Conservation (phyloP, 352 stramenopile genomes). For the Phytopythium oedochilum region DNA sequence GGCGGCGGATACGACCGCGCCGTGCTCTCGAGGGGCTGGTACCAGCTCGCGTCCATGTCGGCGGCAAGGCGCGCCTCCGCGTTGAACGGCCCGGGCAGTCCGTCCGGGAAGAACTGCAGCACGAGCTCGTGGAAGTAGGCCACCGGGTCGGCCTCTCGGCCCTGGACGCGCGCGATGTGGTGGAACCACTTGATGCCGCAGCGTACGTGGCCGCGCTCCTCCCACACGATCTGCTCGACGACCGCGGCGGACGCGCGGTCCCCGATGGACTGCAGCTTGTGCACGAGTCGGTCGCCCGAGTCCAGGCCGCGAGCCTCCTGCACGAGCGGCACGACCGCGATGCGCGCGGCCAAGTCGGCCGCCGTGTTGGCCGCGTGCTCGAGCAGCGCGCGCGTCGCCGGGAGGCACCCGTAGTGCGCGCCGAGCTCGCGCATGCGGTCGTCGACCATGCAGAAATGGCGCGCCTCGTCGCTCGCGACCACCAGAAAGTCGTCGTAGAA, state of each 20-base stretch:
- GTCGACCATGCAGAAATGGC: slow-evolving; percentile 81
- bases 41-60: slow-evolving; percentile 73
- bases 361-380: slow-evolving; percentile 74
- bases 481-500: slow-evolving; percentile 79
- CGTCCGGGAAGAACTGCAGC: slow-evolving; percentile 70
- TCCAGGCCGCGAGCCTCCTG: slow-evolving; percentile 78
- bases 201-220: slow-evolving; percentile 72
- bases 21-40: slow-evolving; percentile 54
- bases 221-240: slow-evolving; percentile 74
- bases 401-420: slow-evolving; percentile 62
- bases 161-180: slow-evolving; percentile 32
- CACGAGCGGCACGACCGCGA: slow-evolving; percentile 77
- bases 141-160: slow-evolving; percentile 35
- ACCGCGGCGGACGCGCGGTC: slow-evolving; percentile 60
- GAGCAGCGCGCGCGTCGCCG: slow-evolving; percentile 59
- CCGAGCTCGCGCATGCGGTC: slow-evolving; percentile 51
- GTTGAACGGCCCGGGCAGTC: slow-evolving; percentile 74
- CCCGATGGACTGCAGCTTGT: slow-evolving; percentile 66
- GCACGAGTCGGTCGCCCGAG: slow-evolving; percentile 66
- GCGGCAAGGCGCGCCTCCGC: slow-evolving; percentile 59
- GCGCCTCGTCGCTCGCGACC: slow-evolving; percentile 66
- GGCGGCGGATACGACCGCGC: slow-evolving; percentile 7
- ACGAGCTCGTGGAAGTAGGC: slow-evolving; percentile 81
- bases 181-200: slow-evolving; percentile 83
- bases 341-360: slow-evolving; percentile 52